These are phyloP conservation scores for Candida sojae DNA, from an alignment of 1,139 yeast species.

Conservation along the genomic window DNA sequence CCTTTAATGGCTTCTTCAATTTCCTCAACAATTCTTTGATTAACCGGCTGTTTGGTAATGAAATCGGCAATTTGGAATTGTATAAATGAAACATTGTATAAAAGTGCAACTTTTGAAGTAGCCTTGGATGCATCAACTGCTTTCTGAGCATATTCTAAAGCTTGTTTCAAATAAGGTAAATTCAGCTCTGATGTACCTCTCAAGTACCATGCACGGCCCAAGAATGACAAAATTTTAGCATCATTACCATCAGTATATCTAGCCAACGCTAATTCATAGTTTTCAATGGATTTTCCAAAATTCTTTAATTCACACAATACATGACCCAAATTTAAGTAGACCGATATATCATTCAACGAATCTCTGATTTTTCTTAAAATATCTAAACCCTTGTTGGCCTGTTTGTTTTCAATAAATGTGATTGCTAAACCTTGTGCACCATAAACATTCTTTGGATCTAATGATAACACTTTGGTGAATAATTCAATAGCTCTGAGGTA, in stretches of 20 bases:
- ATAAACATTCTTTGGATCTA: constrained; percentile 84
- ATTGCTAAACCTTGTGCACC: constrained; percentile 99
- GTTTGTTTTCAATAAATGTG: constrained; percentile 84
- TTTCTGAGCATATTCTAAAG: constrained; percentile 61
- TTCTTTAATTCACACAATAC: constrained; percentile 82
- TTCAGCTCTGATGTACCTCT: constrained; percentile 75
- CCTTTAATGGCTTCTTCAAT: constrained; percentile 60
- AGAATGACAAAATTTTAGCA: constrained; percentile 64
- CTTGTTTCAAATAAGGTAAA: constrained; percentile 56
- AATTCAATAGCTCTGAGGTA: constrained; percentile 87
- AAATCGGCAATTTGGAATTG: constrained; percentile 88
- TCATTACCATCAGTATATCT: constrained; percentile 67
- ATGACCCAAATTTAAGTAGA: constrained; percentile 86
- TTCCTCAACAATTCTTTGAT: constrained; percentile 62
- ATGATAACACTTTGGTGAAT: constrained; percentile 81
- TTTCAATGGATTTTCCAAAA: constrained; percentile 83
- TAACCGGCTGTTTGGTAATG: constrained; percentile 61
- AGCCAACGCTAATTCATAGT: constrained; percentile 76
- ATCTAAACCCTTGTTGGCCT: constrained; percentile 75
- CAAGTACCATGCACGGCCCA: constrained; percentile 90
- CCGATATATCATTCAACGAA: constrained; percentile 79
- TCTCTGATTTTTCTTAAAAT: constrained; percentile 89
- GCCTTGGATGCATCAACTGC: constrained; percentile 53
- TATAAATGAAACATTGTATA: constrained; percentile 81
- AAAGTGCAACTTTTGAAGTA: constrained; percentile 40